Base-by-base conservation (phyloP, 106 monocot genomes). In the Allium fistulosum region DNA sequence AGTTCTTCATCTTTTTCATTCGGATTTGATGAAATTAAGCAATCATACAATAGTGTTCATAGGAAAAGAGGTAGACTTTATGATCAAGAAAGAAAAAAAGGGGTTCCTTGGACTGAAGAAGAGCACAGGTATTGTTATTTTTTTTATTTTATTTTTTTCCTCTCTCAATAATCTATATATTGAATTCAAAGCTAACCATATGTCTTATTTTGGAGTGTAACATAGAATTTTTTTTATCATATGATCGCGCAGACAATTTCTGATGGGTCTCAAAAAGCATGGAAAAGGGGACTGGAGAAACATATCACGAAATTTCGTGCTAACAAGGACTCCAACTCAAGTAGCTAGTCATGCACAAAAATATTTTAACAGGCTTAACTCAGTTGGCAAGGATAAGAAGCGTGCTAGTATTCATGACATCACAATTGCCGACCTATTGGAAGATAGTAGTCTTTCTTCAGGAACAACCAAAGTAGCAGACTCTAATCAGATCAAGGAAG, bases 331-430 rank as follows among this genome's bases (percentile, higher is more conserved):
- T 7, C 88, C 88, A 13, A 88, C 85, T 7, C 92, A 92, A 65
- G 92, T 92, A 9, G 92, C 92, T 37, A 92, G 92, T 73, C 92
- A 92, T 69, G 92, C 93, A 3, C 93, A 93, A 66, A 93, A 93
- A 72, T 93, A 88, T 69, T 93, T 86, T 74, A 83, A 88, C 65
- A 78, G 93, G 72, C 83, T 83, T 8, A 81, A 79, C 57, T 93
- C 93, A 18, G 86, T 81, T 16, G 77, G 81, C 22, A 93, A 93
- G 69, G 93, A 93, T 61, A 93, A 93, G 79, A 78, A 88, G 73
- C 76, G 94, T 51, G 87, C 94, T 27, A 94, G 94, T 87, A 94
- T 94, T 55, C 94, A 94, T 57, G 90, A 94, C 60, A 90, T 90
- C 78, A 94, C 94, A 1, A 85, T 84, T 4, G 71, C 77, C 70